Conservation (phyloP, 257 asterid genomes). For the Nemophila menziesii region DNA sequence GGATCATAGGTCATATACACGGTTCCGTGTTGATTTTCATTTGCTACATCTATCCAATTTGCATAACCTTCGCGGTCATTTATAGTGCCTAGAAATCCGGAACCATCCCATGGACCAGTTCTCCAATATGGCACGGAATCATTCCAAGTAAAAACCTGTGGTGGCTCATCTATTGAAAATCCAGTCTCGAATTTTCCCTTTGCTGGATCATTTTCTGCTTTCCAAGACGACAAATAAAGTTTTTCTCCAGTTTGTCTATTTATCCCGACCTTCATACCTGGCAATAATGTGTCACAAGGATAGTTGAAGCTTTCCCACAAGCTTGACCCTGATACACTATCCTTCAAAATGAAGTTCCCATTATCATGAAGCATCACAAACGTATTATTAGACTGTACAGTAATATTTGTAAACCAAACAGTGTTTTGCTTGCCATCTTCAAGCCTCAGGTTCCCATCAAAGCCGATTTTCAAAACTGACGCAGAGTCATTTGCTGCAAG, state of each 20-base stretch:
- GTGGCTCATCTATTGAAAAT: conserved; percentile 11
- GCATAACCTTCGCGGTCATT: conserved; percentile 1
- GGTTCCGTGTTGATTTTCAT: conserved; percentile 12
- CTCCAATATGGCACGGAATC: conserved; percentile 14
- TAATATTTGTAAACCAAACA: conserved; percentile 15
- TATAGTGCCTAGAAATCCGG: conserved; percentile 12
- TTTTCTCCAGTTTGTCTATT: conserved; percentile 7
- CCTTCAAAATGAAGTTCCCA: conserved; percentile 16
- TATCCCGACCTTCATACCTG: conserved; percentile 12
- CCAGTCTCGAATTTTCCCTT: conserved; percentile 11
- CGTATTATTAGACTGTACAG: conserved; percentile 5
- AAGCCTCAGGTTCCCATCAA: conserved; percentile 12
- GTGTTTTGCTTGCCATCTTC: conserved; percentile 13
- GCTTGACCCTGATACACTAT: conserved; percentile 7
- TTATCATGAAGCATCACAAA: conserved; percentile 13
- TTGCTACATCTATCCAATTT: conserved; percentile 5
- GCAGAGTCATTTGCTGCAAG: conserved; percentile 6
- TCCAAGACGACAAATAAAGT: conserved; percentile 12
- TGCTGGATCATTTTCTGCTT: conserved; percentile 17
- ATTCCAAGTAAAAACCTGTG: conserved; percentile 16
- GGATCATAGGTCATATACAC: conserved; percentile 3
- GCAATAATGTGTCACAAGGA: conserved; percentile 13
- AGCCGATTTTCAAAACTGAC: conserved; percentile 8
- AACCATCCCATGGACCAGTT: conserved; percentile 23
- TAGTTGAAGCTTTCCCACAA: conserved; percentile 14